Evolutionary conservation across 2,329 filamentous ascomycete genomes (phyloP), one percentile per base, ranked within the genome.

Genomic region (Xylariales sp.): DNA sequence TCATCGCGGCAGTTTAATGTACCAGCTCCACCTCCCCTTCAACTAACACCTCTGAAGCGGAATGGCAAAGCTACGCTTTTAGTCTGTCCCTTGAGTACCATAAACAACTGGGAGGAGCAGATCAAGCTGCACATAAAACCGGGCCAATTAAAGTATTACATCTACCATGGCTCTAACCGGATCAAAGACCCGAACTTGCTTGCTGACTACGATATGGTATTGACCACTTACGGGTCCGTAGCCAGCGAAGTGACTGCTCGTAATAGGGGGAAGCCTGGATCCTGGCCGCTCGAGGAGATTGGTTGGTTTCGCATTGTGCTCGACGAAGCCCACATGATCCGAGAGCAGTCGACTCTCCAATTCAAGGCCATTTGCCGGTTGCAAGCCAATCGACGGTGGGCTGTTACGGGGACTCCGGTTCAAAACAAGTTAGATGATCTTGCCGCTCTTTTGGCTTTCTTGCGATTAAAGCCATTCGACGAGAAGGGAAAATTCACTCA

Each of bases 101-200:
- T 98, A 65, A 91, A 91, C 32, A 99, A 98, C 75, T 99, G 96
- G 96, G 91, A 95, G 74, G 90, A 94, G 72, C 96, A 99, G 79
- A 93, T 98, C 69, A 91, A 91, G 74, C 87, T 92, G 66, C 96
- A 99, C 78, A 83, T 97, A 53, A 84, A 86, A 57, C 84, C 87
- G 0, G 86, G 84, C 0, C 81, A 86, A 7, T 77, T 98, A 18
- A 90, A 83, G 0, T 93, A 89, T 75, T 93, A 96, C 77, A 88
- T 96, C 62, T 98, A 97, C 72, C 96, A 99, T 78, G 96, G 96
- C 2, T 83, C 89, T 0, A 90, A 89, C 72, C 89, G 96, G 6
- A 90, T 88, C 69, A 91, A 90, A 68, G 89, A 94, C 70, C 80
- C 89, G 0, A 83, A 86, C 6, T 86, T 89, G 72, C 86, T 99